These are phyloP conservation scores for Naganishia sp. DNA, from an alignment of 1,284 basidiomycete genomes.

Conservation along the genomic window DNA sequence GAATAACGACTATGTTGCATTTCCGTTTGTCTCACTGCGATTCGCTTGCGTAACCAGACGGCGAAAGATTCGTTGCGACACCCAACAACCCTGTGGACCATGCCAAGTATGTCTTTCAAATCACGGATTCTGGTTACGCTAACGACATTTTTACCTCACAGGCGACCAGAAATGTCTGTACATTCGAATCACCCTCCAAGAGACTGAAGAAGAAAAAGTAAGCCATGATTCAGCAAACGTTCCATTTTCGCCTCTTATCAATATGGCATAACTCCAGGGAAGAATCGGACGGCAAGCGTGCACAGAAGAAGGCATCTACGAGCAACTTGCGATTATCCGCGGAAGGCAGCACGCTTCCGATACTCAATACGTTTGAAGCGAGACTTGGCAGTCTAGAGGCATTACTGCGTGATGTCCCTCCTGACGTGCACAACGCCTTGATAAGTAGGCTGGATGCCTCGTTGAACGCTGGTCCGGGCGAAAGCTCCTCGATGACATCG, in stretches of 20 bases:
- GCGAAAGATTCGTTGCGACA: constrained; percentile 48
- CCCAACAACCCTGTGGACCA: constrained; percentile 54
- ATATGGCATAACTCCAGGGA: background rate
- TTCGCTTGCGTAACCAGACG: constrained; percentile 22
- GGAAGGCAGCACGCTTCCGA: constrained; percentile 9
- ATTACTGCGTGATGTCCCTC: constrained; percentile 52
- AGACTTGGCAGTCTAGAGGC: constrained; percentile 52
- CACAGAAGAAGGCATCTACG: constrained; percentile 8
- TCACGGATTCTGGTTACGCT: background rate
- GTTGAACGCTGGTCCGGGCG: constrained; percentile 40
- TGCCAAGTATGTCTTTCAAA: constrained; percentile 37
- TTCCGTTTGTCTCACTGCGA: background rate
- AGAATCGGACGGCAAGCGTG: constrained; percentile 14
- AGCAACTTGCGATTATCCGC: constrained; percentile 3
- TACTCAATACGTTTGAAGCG: constrained; percentile 45
- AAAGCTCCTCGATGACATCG: constrained; percentile 3
- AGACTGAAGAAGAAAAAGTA: constrained; percentile 33
- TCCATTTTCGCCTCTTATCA: background rate
- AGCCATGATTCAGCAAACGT: background rate
- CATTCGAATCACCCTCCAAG: constrained; percentile 52
- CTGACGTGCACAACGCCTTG: constrained; percentile 53
- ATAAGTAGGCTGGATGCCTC: constrained; percentile 50
- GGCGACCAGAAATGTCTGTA: constrained; percentile 51
- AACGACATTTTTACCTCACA: background rate
- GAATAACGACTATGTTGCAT: background rate